A percentile compares a stretch with the other conserved stretches of the same genome.
These are phyloP conservation scores for Chlamydomonas reinhardtii DNA, from an alignment of 163 green algal species.

Conservation along the genomic window DNA sequence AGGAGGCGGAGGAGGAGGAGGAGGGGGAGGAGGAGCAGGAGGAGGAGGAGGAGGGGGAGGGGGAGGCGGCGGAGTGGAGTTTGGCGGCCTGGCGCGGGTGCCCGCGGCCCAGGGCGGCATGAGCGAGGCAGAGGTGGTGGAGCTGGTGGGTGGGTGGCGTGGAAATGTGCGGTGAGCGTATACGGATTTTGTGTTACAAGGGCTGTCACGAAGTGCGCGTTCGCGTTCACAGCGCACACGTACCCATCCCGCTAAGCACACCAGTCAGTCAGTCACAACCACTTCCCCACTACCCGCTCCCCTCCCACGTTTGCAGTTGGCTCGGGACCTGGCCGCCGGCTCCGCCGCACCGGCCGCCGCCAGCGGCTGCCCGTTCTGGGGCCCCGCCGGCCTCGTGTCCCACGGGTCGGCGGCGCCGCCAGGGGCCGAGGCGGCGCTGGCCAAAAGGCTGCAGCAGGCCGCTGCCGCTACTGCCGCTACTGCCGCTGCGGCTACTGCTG, in stretches of 20 bases:
- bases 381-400: not conserved
- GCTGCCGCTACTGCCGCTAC: not conserved
- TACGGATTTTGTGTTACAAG: too few relatives aligned
- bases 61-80: too few relatives aligned
- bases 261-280: too few relatives aligned
- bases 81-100: not conserved
- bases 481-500: too few relatives aligned
- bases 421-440: constrained; percentile 24
- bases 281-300: not conserved
- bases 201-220: too few relatives aligned
- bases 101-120: not conserved
- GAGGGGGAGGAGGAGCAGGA: too few relatives aligned
- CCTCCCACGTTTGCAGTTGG: constrained; percentile 5
- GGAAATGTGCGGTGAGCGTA: too few relatives aligned
- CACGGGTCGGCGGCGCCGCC: not conserved
- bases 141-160: not conserved
- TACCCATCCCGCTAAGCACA: too few relatives aligned
- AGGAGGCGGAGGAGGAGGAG: not conserved
- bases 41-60: too few relatives aligned
- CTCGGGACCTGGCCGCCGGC: not conserved
- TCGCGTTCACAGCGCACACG: too few relatives aligned
- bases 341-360: not conserved
- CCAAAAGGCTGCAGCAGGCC: not conserved
- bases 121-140: not conserved
- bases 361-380: constrained; percentile 17